These are phyloP conservation scores for Aspergillus puulaauensis DNA, from an alignment of 2,329 filamentous ascomycete species.

Conservation along the genomic window DNA sequence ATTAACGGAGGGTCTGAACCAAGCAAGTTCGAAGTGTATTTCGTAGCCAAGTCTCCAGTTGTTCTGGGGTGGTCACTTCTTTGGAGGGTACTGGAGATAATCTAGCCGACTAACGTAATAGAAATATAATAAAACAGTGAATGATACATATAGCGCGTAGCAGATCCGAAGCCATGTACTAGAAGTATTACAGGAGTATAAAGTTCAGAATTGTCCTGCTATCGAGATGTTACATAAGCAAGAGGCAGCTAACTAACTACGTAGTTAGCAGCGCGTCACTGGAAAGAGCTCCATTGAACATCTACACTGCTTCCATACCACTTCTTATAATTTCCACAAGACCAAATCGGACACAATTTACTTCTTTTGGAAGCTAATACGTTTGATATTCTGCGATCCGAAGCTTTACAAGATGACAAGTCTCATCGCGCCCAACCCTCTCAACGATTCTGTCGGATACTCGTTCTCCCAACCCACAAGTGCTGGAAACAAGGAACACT, in stretches of 20 bases:
- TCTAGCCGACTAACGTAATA: not conserved
- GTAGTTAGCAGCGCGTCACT: slow-evolving; percentile 35
- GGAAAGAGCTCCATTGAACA: slow-evolving; percentile 12
- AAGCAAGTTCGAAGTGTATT: not conserved
- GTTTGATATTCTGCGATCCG: not conserved
- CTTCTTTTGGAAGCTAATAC: not conserved
- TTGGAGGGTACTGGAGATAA: not conserved
- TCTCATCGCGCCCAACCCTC: slow-evolving; percentile 50
- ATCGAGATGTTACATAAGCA: slow-evolving; percentile 32
- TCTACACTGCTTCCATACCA: not conserved
- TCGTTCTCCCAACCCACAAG: slow-evolving; percentile 57
- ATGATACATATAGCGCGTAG: not conserved
- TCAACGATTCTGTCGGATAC: slow-evolving; percentile 57
- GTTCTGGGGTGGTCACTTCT: not conserved
- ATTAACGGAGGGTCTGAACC: not conserved
- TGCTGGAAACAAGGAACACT: slow-evolving; percentile 61
- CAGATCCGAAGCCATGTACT: not conserved
- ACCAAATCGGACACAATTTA: not conserved
- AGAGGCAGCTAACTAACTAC: slow-evolving; percentile 31
- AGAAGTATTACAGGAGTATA: not conserved
- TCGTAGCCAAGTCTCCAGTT: not conserved
- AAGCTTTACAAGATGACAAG: slow-evolving; percentile 50
- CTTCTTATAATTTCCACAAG: not conserved
- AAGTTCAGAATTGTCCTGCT: slow-evolving; percentile 5
- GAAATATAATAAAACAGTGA: not conserved